Evolutionary conservation across 495 filamentous ascomycete genomes (phyloP), one percentile per base, ranked within the genome.

Genomic region (Daldinia caldariorum): DNA sequence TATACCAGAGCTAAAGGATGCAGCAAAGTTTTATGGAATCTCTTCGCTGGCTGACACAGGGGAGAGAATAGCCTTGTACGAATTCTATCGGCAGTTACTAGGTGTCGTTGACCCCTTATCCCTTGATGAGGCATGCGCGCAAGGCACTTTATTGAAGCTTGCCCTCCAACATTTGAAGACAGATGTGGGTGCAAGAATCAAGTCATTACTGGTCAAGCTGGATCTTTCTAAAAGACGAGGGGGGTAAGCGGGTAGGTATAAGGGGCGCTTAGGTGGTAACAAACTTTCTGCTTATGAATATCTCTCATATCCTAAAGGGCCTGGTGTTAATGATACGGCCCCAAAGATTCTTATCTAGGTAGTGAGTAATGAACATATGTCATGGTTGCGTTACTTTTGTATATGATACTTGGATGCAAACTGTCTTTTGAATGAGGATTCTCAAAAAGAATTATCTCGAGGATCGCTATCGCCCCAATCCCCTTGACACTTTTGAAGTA

Each of bases 11-110:
- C 10, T 57, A 5, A 18, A 16, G 5, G 16, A 35, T 12, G 53
- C 53, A 22, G 53, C 32, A 20, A 37, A 57, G 9, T 29, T 5
- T 18, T 57, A 57, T 3, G 53, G 53, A n/a, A 35, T 57, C 1
- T 31, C 22, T 29, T 8, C 49, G 12, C 26, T n/a, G 10, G 12
- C 31, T 4, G 32, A 57, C 0, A 57, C 53, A 20, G 22, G 16
- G 6, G 53, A 57, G 4, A 8, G 53, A 6, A 9, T 38, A 4
- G 16, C 8, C 26, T 13, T 57, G 5, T 57, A 57, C 34, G 53
- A 57, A 8, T 57, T 57, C n/a, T 57, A 57, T 32, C 53, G 53
- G 1, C 53, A 12, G 10, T 10, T 57, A 13, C 18, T 57, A 18
- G 53, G 34, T 29, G 34, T 13, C 5, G 53, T 20, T 20, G 32